Evolutionary conservation across 2,329 filamentous ascomycete species (phyloP), one percentile per base, ranked within the genome.

Genomic region (Ophiostoma sp.): DNA sequence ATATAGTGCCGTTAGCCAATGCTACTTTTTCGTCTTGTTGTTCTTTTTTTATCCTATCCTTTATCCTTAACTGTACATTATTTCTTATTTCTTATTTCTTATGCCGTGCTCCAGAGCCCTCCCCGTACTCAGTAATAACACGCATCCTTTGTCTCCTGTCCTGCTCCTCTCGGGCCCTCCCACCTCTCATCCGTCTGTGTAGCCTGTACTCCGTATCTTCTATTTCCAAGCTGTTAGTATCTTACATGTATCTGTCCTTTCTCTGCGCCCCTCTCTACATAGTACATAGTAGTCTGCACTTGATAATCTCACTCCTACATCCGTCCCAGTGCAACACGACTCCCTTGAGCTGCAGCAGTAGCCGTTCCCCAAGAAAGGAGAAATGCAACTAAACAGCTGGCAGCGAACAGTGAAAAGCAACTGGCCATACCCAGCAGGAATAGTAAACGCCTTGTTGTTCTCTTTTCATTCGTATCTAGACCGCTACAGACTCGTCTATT

Each of bases 21-120:
- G n/a, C 44, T 48, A 57, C 52, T 57, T 57, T 62, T 62, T 62
- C 57, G 57, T 62, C 57, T 31, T 62, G 44, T 33, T 33, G 57
- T 62, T 62, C 57, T 62, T 62, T 33, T 62, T 62, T 62, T 62
- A 62, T 62, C 57, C 52, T 27, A 57, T n/a, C 52, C n/a, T 8
- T 10, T 41, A 41, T 41, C 39, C 39, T 41, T 41, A 41, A 15
- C 15, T 41, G 39, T 41, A 13, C 39, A 11, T 41, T 52, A n/a
- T 52, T 23, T 23, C 48, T 52, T 52, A 23, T 23, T 52, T 52
- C 20, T 60, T 57, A 57, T 35, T 62, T 13, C 33, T 57, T 11
- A 7, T 33, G 15, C 27, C 48, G 48, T 23, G 48, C 48, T 54
- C 48, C 48, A 54, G n/a, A 54, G 2, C 15, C 6, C 13, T 48